Conservation (phyloP, 208 protist genomes). For the Trypanosoma cruzi region DNA sequence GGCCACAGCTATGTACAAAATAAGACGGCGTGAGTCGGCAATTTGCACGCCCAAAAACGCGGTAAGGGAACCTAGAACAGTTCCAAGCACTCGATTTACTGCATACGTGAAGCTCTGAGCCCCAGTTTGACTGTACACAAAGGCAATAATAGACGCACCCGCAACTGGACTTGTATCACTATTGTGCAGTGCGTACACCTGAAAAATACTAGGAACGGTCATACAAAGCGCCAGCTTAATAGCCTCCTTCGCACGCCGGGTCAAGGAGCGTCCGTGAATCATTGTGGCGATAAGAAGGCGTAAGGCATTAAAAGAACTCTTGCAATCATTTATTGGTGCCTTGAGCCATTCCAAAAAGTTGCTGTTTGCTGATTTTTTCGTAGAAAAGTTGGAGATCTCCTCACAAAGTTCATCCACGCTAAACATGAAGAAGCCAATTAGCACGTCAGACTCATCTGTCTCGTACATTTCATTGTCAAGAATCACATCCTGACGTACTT, state of each 20-base stretch:
- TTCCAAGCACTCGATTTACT: constrained; percentile 82
- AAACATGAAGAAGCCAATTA: constrained; percentile 92
- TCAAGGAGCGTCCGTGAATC: constrained; percentile 59
- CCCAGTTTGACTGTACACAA: constrained; percentile 88
- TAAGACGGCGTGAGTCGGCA: constrained; percentile 47
- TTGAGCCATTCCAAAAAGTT: constrained; percentile 48
- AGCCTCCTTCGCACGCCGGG: constrained; percentile 85
- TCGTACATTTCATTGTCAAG: constrained; percentile 92
- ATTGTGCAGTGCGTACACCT: constrained; percentile 83
- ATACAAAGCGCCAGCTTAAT: constrained; percentile 93
- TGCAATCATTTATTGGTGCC: constrained; percentile 59
- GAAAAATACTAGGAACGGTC: constrained; percentile 82
- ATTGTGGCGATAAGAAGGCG: constrained; percentile 51
- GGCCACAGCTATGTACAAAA: constrained; percentile 79
- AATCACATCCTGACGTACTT: constrained; percentile 87
- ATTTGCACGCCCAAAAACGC: constrained; percentile 77
- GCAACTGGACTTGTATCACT: constrained; percentile 76
- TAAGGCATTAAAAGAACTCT: constrained; percentile 65
- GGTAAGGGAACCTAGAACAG: constrained; percentile 76
- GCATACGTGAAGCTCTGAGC: constrained; percentile 92
- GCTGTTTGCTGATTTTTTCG: constrained; percentile 49
- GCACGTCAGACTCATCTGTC: constrained; percentile 88
- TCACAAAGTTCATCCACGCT: constrained; percentile 89
- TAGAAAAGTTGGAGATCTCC: constrained; percentile 73
- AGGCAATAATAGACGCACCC: constrained; percentile 85